Percentiles rank a stretch among this genome's conserved stretches.
These are phyloP conservation scores for Psilocybe subaeruginosa DNA, from an alignment of 768 basidiomycete genomes.

Conservation along the genomic window DNA sequence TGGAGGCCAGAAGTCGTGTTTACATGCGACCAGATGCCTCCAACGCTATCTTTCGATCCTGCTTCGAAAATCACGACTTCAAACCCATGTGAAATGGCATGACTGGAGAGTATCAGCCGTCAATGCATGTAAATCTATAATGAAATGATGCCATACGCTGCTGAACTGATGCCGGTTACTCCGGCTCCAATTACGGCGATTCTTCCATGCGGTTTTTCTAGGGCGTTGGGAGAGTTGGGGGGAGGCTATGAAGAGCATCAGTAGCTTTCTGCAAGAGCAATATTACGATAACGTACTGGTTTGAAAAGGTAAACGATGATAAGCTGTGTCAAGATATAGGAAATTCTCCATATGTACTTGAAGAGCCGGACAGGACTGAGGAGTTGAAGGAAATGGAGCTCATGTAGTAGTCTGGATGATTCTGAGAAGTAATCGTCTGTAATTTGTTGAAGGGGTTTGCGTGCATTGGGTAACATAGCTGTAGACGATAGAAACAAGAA, in stretches of 20 bases:
- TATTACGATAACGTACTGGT: constrained; percentile 22
- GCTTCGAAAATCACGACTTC: constrained; percentile 54
- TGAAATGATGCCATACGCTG: constrained; percentile 10
- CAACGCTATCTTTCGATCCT: constrained; percentile 30
- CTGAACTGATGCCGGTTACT: constrained; percentile 54
- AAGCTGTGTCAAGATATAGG: constrained; percentile 38
- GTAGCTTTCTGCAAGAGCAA: background rate
- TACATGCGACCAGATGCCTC: constrained; percentile 55
- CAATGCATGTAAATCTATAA: too few species aligned
- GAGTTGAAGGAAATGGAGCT: background rate
- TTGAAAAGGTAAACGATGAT: constrained; percentile 44
- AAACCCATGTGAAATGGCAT: constrained; percentile 53
- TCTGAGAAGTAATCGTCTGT: constrained; percentile 7
- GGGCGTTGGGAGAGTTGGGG: constrained; percentile 24
- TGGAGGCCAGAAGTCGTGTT: constrained; percentile 55
- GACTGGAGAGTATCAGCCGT: background rate
- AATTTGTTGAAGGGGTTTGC: constrained; percentile 5
- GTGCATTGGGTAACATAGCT: constrained; percentile 7
- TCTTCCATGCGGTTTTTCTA: constrained; percentile 38
- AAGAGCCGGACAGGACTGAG: constrained; percentile 14
- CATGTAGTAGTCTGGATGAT: constrained; percentile 1
- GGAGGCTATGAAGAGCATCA: constrained; percentile 19
- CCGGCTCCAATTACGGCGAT: constrained; percentile 56
- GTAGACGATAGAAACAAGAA: background rate
- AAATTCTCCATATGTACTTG: constrained; percentile 23